Evolutionary conservation across 2,329 filamentous ascomycete species (phyloP).

Genomic region (Dendrostoma leiphaemia): DNA sequence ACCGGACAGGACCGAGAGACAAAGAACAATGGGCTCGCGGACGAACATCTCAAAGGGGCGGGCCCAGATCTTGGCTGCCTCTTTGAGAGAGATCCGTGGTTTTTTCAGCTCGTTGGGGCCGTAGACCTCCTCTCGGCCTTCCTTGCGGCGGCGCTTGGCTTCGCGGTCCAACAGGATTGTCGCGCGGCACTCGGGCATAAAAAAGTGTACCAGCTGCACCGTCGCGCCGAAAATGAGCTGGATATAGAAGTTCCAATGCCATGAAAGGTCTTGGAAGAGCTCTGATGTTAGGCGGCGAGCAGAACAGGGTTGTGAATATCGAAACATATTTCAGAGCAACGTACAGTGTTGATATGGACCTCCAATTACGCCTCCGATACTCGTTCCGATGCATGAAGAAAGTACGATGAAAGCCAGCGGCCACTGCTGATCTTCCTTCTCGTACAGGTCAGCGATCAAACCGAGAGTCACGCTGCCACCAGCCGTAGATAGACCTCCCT

Average conservation of each 20-base stretch:
- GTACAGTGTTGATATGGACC: slow-evolving; percentile 27
- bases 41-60: slow-evolving; percentile 72
- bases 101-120: slow-evolving; percentile 43
- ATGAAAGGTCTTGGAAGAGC: slow-evolving; percentile 5
- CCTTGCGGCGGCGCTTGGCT: slow-evolving; percentile 52
- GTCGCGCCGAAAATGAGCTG: slow-evolving; percentile 55
- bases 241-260: slow-evolving; percentile 62
- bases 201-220: slow-evolving; percentile 47
- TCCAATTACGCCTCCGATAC: slow-evolving; percentile 53
- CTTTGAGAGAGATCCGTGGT: slow-evolving; percentile 32
- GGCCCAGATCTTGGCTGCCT: slow-evolving; percentile 49
- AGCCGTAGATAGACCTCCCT: slow-evolving; percentile 57
- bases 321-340: too few species aligned
- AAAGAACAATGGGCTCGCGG: slow-evolving; percentile 71
- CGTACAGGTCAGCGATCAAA: slow-evolving; percentile 63
- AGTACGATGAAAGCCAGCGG: slow-evolving; percentile 60
- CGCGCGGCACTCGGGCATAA: slow-evolving; percentile 58
- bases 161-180: slow-evolving; percentile 57
- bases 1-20: slow-evolving; percentile 66
- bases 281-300: neutral
- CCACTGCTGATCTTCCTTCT: slow-evolving; percentile 54
- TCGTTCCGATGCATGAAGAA: slow-evolving; percentile 53
- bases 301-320: neutral
- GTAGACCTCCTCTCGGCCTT: slow-evolving; percentile 38
- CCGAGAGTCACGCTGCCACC: slow-evolving; percentile 65